Conservation (phyloP, 2,329 filamentous ascomycete genomes). For the Neofusicoccum kwambonambiense region DNA sequence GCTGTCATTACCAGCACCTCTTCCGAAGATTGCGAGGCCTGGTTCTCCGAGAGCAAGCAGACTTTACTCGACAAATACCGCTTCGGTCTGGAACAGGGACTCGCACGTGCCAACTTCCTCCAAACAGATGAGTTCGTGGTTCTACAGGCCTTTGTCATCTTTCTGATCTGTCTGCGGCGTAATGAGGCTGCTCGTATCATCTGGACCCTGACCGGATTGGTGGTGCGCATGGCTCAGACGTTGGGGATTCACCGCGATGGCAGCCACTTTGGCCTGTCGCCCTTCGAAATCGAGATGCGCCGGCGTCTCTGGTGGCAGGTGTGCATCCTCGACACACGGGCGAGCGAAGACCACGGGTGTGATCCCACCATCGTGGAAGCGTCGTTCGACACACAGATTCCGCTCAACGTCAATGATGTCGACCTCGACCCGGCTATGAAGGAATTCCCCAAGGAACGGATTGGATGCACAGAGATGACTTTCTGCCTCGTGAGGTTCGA, state of each 20-base stretch:
- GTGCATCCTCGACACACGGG: conserved; percentile 58
- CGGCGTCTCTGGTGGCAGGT: conserved; percentile 62
- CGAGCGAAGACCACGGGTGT: conserved; percentile 63
- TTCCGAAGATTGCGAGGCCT: conserved; percentile 46
- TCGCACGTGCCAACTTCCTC: conserved; percentile 62
- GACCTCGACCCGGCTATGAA: conserved; percentile 52
- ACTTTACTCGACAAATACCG: conserved; percentile 56
- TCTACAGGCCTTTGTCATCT: conserved; percentile 62
- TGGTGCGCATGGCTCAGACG: conserved; percentile 59
- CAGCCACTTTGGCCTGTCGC: conserved; percentile 52
- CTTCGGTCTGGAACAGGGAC: conserved; percentile 62
- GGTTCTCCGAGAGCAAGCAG: conserved; percentile 54
- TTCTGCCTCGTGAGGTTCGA: conserved; percentile 56
- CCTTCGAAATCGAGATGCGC: conserved; percentile 62
- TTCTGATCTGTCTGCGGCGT: conserved; percentile 57
- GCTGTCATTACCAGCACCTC: conserved; percentile 54
- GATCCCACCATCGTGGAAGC: conserved; percentile 59
- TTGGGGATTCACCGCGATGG: conserved; percentile 62
- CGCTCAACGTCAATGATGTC: conserved; percentile 57
- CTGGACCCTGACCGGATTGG: conserved; percentile 60
- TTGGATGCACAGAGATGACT: conserved; percentile 59
- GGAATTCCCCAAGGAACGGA: conserved; percentile 47
- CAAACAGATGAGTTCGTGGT: conserved; percentile 62
- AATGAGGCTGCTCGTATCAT: conserved; percentile 51
- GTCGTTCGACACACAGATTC: conserved; percentile 61